Base-by-base conservation (phyloP, 2,329 filamentous ascomycete genomes). In the Trichoderma gracile region DNA sequence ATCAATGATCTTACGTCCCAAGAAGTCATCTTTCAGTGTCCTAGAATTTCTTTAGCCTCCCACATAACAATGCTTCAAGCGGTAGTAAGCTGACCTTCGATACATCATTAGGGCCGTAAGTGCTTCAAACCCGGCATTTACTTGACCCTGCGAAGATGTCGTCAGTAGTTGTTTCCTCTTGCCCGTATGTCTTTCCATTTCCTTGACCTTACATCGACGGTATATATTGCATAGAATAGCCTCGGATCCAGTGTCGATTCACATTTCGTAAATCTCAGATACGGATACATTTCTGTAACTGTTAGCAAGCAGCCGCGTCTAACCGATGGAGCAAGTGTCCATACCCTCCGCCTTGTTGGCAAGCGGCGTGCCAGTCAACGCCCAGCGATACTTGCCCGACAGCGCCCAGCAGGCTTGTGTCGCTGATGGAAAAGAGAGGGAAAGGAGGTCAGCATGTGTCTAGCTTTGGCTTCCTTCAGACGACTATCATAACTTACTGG, bases 291-390 rank as follows among this genome's bases (percentile, higher is more conserved):
- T 56, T 79, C 78, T 79, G 10, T 5, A 45, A 3, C 57, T 17
- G 23, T 65, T 47, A 67, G 68, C 65, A 70, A n/a, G 7, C 14
- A 33, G 9, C n/a, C n/a, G n/a, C n/a, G n/a, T n/a, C n/a, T n/a
- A n/a, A n/a, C n/a, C n/a, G n/a, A 33, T 2, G 30, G 30, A 9
- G 2, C 2, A 3, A 12, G 30, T 12, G 27, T 9, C 12, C 68
- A 25, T 67, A 77, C 77, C 77, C 7, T 68, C 30, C 0, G 72
- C 47, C 0, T 14, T 33, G 55, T 80, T 79, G 2, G 73, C 65
- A 0, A 79, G 55, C 0, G 78, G 78, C 0, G 78, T 79, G 2
- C 73, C 77, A 12, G 64, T 76, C 19, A 80, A 40, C 0, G 70
- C 72, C 76, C 77, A 80, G 2, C 72, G 70, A 46, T 73, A 71